Percentiles rank a stretch among this genome's conserved stretches.
These are phyloP conservation scores for Leishmania tarentolae DNA, from an alignment of 208 protist species.

Conservation along the genomic window DNA sequence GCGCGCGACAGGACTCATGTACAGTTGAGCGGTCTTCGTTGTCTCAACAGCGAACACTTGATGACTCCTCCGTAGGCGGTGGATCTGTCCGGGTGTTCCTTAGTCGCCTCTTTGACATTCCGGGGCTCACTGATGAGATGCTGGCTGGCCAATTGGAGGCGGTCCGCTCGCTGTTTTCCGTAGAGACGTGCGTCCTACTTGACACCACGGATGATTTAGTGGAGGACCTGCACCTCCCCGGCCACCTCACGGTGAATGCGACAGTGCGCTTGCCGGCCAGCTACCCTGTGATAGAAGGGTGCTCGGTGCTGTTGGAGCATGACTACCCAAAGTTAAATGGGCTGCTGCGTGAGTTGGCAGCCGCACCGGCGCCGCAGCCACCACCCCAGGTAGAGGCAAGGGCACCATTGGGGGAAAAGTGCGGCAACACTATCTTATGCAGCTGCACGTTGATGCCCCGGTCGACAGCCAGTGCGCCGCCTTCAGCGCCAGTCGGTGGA, in stretches of 20 bases:
- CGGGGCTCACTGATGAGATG: constrained; percentile 3
- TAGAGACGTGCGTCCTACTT: constrained; percentile 19
- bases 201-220: constrained; percentile 11
- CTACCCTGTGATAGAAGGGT: not conserved
- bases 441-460: constrained; percentile 2
- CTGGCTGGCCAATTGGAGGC: not conserved
- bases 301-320: constrained; percentile 5
- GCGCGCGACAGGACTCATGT: constrained; percentile 3
- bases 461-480: not conserved
- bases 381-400: not conserved
- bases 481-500: not conserved
- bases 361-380: not conserved
- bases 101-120: constrained; percentile 17
- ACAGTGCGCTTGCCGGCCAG: constrained; percentile 11
- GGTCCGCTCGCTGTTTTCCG: constrained; percentile 11
- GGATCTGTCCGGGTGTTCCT: constrained; percentile 12
- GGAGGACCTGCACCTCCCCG: constrained; percentile 6
- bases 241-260: constrained; percentile 10
- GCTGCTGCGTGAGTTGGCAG: constrained; percentile 7
- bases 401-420: not conserved
- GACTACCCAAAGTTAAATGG: constrained; percentile 20
- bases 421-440: not conserved
- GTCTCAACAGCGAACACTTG: constrained; percentile 7
- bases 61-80: not conserved
- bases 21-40: constrained; percentile 7